These are phyloP conservation scores for Arbutus unedo DNA, from an alignment of 148 eudicot genomes.

Conservation along the genomic window DNA sequence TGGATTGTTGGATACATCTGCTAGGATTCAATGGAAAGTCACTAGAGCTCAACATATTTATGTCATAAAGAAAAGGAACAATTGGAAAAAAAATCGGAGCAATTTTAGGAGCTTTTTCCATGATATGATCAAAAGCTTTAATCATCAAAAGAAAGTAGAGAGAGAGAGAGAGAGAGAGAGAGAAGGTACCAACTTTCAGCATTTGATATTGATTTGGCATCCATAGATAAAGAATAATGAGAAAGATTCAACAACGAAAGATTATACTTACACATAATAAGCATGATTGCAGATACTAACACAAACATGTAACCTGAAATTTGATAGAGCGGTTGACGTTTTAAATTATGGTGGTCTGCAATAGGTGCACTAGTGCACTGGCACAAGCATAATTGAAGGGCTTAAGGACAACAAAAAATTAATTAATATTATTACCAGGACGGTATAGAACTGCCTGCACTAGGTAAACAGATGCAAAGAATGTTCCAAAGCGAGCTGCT, in stretches of 20 bases:
- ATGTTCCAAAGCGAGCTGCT: background rate
- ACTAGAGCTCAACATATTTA: background rate
- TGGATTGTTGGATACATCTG: slow-evolving; percentile 88
- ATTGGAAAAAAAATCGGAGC: background rate
- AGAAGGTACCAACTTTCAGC: background rate
- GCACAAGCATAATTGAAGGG: background rate
- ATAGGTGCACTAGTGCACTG: background rate
- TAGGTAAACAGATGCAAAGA: background rate
- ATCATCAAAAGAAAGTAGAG: background rate
- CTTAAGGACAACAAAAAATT: background rate
- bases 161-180: background rate
- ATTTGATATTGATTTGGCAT: background rate
- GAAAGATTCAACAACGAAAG: background rate
- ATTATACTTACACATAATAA: background rate
- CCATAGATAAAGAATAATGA: background rate
- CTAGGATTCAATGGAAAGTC: background rate
- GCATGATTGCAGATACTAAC: background rate
- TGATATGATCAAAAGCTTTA: background rate
- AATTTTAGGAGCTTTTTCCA: background rate
- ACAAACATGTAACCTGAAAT: background rate
- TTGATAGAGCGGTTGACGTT: background rate
- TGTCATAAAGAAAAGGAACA: too few species aligned
- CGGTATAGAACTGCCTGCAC: background rate
- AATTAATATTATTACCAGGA: background rate
- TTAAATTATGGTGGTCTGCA: background rate